Conservation (phyloP, 805 yeast species). For the Myxozyma kluyveri region DNA sequence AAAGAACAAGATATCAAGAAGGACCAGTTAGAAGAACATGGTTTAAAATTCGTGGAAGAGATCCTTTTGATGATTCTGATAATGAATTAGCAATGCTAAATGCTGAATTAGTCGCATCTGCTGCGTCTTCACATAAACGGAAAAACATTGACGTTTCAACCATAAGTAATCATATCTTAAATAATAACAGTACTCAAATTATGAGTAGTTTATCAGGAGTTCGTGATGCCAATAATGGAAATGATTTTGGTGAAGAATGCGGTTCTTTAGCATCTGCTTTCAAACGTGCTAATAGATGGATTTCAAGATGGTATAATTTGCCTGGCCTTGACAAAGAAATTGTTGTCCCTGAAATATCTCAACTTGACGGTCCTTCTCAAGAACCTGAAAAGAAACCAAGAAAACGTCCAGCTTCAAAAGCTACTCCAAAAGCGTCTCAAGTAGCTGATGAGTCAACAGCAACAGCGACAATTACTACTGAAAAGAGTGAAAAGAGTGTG, state of each 20-base stretch:
- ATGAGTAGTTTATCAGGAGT: slow-evolving; percentile 15
- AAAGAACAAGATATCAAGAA: slow-evolving; percentile 26
- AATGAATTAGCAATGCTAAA: slow-evolving; percentile 32
- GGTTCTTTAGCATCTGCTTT: slow-evolving; percentile 30
- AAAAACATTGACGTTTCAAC: slow-evolving; percentile 21
- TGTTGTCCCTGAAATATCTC: neutral
- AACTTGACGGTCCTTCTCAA: neutral
- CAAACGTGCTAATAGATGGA: slow-evolving; percentile 34
- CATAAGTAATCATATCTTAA: slow-evolving; percentile 20
- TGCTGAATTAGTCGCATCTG: slow-evolving; percentile 30
- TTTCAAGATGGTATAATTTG: slow-evolving; percentile 29
- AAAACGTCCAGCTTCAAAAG: neutral
- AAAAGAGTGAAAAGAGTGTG: neutral
- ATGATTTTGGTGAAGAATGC: slow-evolving; percentile 36
- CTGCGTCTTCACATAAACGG: slow-evolving; percentile 27
- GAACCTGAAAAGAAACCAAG: slow-evolving; percentile 1
- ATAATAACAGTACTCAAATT: no score
- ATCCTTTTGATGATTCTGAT: slow-evolving; percentile 40
- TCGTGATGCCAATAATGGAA: slow-evolving; percentile 18
- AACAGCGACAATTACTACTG: neutral
- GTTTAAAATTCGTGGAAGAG: slow-evolving; percentile 34
- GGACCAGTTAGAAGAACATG: slow-evolving; percentile 36
- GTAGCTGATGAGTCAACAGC: neutral
- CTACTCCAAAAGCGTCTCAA: neutral
- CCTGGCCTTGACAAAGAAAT: neutral